These are phyloP conservation scores for Fusarium verrucosum DNA, from an alignment of 2,329 filamentous ascomycete species.

Conservation along the genomic window DNA sequence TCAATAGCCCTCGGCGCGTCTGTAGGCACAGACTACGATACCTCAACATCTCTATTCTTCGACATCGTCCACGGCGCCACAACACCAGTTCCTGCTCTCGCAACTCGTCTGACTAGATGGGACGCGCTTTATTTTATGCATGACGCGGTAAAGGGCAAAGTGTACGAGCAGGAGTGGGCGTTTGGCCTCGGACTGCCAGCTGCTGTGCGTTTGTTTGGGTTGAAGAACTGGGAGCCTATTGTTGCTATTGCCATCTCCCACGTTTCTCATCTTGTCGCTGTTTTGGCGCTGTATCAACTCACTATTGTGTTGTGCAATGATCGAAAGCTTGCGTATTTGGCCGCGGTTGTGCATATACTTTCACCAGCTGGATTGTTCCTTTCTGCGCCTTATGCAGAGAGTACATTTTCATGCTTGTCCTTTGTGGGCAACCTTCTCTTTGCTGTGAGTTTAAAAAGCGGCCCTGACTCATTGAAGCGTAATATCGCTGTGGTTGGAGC, in stretches of 20 bases:
- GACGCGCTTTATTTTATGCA: conserved; percentile 81
- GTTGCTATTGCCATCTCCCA: conserved; percentile 75
- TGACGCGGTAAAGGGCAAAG: conserved; percentile 68
- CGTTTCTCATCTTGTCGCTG: conserved; percentile 78
- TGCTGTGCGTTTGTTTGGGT: conserved; percentile 49
- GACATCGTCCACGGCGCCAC: conserved; percentile 46
- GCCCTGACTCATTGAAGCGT: conserved; percentile 43
- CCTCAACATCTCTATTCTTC: conserved; percentile 69
- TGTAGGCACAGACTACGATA: conserved; percentile 76
- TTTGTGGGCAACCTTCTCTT: conserved; percentile 79
- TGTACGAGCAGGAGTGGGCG: conserved; percentile 87
- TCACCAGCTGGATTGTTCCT: conserved; percentile 92
- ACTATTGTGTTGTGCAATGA: conserved; percentile 64
- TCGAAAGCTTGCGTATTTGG: conserved; percentile 69
- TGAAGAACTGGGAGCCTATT: conserved; percentile 52
- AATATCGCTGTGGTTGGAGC: conserved; percentile 67
- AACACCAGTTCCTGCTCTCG: conserved; percentile 56
- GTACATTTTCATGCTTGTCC: conserved; percentile 78
- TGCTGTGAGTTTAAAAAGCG: conserved; percentile 55
- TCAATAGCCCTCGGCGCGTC: conserved; percentile 62
- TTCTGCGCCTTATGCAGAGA: conserved; percentile 85
- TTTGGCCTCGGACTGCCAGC: conserved; percentile 67
- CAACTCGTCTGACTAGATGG: conserved; percentile 75
- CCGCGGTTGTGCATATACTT: conserved; percentile 79
- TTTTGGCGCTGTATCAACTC: conserved; percentile 75